Evolutionary conservation across 129 eudicot species (phyloP).

Genomic region (Arctium lappa): DNA sequence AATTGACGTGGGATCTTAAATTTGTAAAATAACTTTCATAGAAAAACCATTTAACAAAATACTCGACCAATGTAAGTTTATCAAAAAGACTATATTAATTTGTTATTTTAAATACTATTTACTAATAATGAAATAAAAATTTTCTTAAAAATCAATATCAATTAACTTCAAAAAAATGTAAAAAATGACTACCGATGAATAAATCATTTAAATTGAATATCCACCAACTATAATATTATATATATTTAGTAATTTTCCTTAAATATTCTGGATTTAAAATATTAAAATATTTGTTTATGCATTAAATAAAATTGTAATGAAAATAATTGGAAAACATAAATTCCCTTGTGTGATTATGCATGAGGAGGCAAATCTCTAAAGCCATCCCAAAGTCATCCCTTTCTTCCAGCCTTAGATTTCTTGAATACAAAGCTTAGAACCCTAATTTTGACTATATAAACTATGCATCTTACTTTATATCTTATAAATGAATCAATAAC

Average conservation of each 20-base stretch:
- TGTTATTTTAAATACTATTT: too few relatives aligned
- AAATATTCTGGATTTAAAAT: background rate
- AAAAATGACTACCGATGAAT: too few relatives aligned
- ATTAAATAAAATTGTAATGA: background rate
- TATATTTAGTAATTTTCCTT: background rate
- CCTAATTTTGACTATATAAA: conserved; percentile 21
- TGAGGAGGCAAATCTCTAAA: conserved; percentile 29
- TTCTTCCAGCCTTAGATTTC: conserved; percentile 41
- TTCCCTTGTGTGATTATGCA: background rate
- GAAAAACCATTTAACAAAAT: too few relatives aligned
- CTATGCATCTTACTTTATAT: background rate
- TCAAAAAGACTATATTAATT: too few relatives aligned
- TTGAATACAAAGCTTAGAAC: conserved; percentile 56
- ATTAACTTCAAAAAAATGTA: too few relatives aligned
- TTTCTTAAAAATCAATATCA: too few relatives aligned
- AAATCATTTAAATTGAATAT: too few relatives aligned
- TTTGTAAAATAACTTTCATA: too few relatives aligned
- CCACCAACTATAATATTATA: too few relatives aligned
- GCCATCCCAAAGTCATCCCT: conserved; percentile 75
- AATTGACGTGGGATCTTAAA: too few relatives aligned
- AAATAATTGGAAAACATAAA: background rate
- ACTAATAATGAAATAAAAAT: too few relatives aligned
- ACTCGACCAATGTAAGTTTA: too few relatives aligned
- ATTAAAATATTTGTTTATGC: background rate
- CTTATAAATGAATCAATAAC: background rate